These are phyloP conservation scores for Mycosarcoma mackinlayi DNA, from an alignment of 1,284 basidiomycete species.

Conservation along the genomic window DNA sequence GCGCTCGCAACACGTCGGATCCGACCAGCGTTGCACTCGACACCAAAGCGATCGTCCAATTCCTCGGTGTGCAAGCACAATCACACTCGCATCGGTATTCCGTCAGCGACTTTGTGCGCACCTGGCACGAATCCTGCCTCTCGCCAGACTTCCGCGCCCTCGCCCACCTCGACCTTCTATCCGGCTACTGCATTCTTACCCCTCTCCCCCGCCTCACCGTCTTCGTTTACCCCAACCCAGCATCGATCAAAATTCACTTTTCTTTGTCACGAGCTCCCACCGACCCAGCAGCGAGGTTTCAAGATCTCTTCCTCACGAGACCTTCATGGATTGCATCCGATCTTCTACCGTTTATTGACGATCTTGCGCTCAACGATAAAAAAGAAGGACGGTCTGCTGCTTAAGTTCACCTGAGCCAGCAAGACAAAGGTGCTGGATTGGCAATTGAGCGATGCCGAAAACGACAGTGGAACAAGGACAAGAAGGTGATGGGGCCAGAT, in stretches of 20 bases:
- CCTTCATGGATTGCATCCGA: conserved; percentile 62
- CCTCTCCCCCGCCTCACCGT: conserved; percentile 42
- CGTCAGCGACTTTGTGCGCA: conserved; percentile 27
- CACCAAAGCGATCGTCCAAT: conserved; percentile 34
- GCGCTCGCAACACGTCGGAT: background rate
- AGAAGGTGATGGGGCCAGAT: conserved; percentile 25
- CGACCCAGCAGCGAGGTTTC: conserved; percentile 62
- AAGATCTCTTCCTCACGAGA: conserved; percentile 62
- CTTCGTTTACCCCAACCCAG: conserved; percentile 13
- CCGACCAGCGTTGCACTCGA: conserved; percentile 33
- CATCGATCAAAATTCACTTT: conserved; percentile 51
- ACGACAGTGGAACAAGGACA: conserved; percentile 35
- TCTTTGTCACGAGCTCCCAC: conserved; percentile 60
- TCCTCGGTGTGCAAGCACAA: conserved; percentile 51
- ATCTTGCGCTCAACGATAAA: conserved; percentile 46
- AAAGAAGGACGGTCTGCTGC: conserved; percentile 51
- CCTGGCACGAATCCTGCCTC: conserved; percentile 32
- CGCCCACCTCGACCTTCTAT: conserved; percentile 27
- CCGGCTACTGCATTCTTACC: conserved; percentile 51
- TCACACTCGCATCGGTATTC: conserved; percentile 24
- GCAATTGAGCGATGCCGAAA: conserved; percentile 34
- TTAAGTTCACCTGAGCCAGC: conserved; percentile 54
- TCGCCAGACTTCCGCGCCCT: conserved; percentile 20
- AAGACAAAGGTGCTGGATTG: conserved; percentile 46
- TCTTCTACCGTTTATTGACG: conserved; percentile 67